Percentiles rank a stretch among this genome's conserved stretches.
Conservation (phyloP, 2,329 filamentous ascomycete species). For the Paraconiothyrium sp. region DNA sequence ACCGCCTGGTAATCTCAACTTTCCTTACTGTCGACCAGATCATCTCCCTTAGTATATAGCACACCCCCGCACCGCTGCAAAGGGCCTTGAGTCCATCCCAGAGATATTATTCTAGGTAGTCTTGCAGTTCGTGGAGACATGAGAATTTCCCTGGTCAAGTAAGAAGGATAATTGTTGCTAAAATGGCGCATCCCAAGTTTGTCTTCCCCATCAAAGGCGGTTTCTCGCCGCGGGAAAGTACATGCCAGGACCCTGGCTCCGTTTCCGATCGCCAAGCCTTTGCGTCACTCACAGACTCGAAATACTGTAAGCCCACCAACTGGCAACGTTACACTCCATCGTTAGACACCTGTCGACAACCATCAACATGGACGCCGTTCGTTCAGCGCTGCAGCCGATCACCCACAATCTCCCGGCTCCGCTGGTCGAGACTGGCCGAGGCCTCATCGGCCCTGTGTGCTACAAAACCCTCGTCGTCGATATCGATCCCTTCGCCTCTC, state of each 20-base stretch:
- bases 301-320: not conserved
- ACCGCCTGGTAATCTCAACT: too few relatives aligned
- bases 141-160: too few relatives aligned
- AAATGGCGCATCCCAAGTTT: too few relatives aligned
- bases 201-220: not conserved
- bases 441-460: conserved; percentile 81
- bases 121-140: too few relatives aligned
- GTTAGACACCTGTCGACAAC: not conserved
- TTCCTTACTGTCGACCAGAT: too few relatives aligned
- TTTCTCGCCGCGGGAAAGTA: not conserved
- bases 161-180: too few relatives aligned
- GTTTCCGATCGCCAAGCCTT: not conserved
- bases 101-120: too few relatives aligned
- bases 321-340: not conserved
- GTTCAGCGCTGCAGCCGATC: conserved; percentile 54
- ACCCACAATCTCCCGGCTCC: conserved; percentile 57
- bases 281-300: not conserved
- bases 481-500: conserved; percentile 76
- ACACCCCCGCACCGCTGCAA: too few relatives aligned
- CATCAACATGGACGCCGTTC: conserved; percentile 56
- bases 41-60: too few relatives aligned
- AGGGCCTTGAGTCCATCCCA: too few relatives aligned
- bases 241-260: not conserved
- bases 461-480: conserved; percentile 88
- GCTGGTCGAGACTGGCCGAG: conserved; percentile 43